phyloP scores from a whole-genome alignment of 805 yeast genomes.

The Kluyveromyces siamensis region DNA sequence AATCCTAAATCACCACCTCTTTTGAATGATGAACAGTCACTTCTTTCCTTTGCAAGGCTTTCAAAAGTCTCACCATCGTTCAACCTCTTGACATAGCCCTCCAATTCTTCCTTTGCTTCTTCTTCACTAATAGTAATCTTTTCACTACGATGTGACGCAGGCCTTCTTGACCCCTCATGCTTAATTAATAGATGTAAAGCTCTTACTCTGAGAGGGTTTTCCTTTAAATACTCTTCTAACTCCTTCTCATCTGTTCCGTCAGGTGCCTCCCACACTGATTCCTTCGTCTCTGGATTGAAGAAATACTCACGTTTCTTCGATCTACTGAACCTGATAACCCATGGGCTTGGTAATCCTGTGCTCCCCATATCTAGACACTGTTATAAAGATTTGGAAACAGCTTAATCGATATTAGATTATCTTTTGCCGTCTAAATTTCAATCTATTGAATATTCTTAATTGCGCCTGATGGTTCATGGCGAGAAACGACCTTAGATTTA shows the following conservation, averaged over 20 bases:
- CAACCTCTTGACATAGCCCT: constrained; percentile 49
- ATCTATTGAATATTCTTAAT: too few relatives aligned
- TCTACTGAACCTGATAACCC: constrained; percentile 74
- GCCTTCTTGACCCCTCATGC: constrained; percentile 77
- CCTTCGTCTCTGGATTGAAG: constrained; percentile 57
- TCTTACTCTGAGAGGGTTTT: constrained; percentile 59
- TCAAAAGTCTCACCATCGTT: constrained; percentile 58
- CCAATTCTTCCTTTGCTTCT: constrained; percentile 64
- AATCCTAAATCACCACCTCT: constrained; percentile 89
- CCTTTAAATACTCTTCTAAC: constrained; percentile 47
- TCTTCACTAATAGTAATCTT: constrained; percentile 72
- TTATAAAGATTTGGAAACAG: neutral
- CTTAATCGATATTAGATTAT: neutral
- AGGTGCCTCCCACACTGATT: constrained; percentile 90
- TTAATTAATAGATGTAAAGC: constrained; percentile 78
- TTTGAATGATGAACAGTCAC: constrained; percentile 81
- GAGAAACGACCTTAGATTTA: too few relatives aligned
- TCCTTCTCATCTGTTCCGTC: constrained; percentile 60
- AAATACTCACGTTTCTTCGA: constrained; percentile 82
- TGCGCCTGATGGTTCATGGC: too few relatives aligned
- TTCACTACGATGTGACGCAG: constrained; percentile 82
- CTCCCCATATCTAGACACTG: constrained; percentile 1
- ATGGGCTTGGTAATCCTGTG: constrained; percentile 78
- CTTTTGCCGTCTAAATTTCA: neutral
- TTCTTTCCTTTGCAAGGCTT: constrained; percentile 70